Percentiles rank a stretch among this genome's conserved stretches.
Evolutionary conservation across 2,329 filamentous ascomycete species (phyloP).

Genomic region (Alternaria ventricosa): DNA sequence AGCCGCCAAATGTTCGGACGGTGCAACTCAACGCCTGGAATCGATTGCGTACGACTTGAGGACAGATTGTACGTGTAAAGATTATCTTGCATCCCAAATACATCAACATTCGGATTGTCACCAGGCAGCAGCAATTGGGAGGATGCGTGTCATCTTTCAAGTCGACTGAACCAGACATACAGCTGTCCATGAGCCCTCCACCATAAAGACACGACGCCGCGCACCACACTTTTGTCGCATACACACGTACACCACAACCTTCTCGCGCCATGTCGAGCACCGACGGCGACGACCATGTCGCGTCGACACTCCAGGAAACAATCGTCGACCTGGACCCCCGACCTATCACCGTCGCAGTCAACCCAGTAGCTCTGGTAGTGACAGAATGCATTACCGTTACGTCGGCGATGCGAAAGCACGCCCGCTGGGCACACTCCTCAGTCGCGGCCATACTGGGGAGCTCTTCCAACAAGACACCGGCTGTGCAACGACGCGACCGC

Average conservation of each 20-base stretch:
- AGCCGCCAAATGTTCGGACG: conserved; percentile 13
- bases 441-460: conserved; percentile 94
- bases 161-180: conserved; percentile 34
- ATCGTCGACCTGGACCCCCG: conserved; percentile 29
- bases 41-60: neutral
- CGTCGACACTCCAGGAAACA: conserved; percentile 33
- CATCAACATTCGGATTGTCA: neutral
- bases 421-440: conserved; percentile 92
- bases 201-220: conserved; percentile 28
- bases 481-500: conserved; percentile 45
- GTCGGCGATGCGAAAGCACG: conserved; percentile 96
- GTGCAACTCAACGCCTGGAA: neutral
- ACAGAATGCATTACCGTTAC: conserved; percentile 99
- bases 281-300: conserved; percentile 29
- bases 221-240: conserved; percentile 22
- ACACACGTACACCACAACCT: conserved; percentile 2
- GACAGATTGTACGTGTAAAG: conserved; percentile 1
- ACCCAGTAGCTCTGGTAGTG: conserved; percentile 90
- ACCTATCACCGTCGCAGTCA: conserved; percentile 77
- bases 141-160: conserved; percentile 35
- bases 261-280: conserved; percentile 37
- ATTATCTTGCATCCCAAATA: neutral
- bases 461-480: conserved; percentile 56
- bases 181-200: conserved; percentile 33
- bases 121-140: conserved; percentile 20